Evolutionary conservation across 2,329 filamentous ascomycete species (phyloP), one percentile per base, ranked within the genome.

Genomic region (Arthrobotrys sinensis): DNA sequence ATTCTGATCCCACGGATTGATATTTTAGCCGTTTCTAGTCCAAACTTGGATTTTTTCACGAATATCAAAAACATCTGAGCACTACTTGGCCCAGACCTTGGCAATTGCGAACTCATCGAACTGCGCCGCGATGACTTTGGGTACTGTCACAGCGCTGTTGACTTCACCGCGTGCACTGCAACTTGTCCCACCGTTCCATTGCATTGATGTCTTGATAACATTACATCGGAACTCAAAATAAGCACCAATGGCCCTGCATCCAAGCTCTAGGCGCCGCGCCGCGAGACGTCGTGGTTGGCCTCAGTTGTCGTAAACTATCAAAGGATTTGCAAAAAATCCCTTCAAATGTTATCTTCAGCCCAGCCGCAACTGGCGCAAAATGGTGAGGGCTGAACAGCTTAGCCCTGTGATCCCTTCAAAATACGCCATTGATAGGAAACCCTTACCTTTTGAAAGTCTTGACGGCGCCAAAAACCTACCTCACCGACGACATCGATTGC

Each of bases 331-430:
- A 28, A 28, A 28, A 28, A 28, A 28, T 28, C 24, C 24, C 2
- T 28, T 4, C 2, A 28, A 4, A 28, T 52, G 21, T 24, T 52
- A 11, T 21, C 14, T 10, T 36, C 5, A 19, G 11, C 43, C 48
- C 60, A 64, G 60, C 60, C 60, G 38, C 60, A 64, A 60, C 53
- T 60, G 28, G 28, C 52, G 16, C 45, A 48, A 45, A 45, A 3
- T 6, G 12, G 40, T 45, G 2, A 57, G 32, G 55, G 55, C 55
- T 60, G 55, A 60, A 60, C 16, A 34, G 14, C 21, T 34, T 46
- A 7, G 57, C 65, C 55, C 16, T 60, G 19, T 60, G 38, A 68
- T 68, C 65, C 65, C 38, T 57, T 48, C 38, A 60, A 68, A 68
- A 38, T 66, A 45, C 64, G 48, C 40, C 28, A 68, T 46, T 40